Conservation (phyloP, 1,284 basidiomycete species). For the Xanthoconium separans region DNA sequence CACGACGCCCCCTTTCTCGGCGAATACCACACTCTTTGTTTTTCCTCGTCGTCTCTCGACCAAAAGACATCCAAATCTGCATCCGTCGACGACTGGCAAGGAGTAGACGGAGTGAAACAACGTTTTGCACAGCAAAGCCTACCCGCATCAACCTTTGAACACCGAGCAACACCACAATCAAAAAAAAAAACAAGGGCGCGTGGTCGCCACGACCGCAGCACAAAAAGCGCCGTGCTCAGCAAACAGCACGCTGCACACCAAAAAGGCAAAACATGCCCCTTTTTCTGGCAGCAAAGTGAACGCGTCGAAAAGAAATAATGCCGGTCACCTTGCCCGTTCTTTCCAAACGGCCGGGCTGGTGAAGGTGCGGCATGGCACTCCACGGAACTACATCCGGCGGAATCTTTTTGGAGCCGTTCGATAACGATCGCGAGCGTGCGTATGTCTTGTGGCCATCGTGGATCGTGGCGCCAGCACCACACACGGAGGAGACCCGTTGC, state of each 20-base stretch:
- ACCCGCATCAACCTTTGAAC: not conserved
- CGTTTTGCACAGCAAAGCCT: slow-evolving; percentile 12
- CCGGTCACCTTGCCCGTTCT: slow-evolving; percentile 1
- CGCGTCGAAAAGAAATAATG: not conserved
- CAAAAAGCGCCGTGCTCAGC: slow-evolving; percentile 11
- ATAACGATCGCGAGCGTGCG: slow-evolving; percentile 17
- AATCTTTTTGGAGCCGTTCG: slow-evolving; percentile 15
- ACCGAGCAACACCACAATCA: not conserved
- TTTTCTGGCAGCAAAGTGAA: slow-evolving; percentile 1
- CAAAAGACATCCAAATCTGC: too few relatives aligned
- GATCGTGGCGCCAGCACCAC: slow-evolving; percentile 21
- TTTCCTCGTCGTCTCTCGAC: too few relatives aligned
- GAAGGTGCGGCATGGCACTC: slow-evolving; percentile 9
- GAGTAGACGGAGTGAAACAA: not conserved
- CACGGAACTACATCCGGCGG: slow-evolving; percentile 23
- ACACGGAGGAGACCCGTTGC: slow-evolving; percentile 7
- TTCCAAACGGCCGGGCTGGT: too few relatives aligned
- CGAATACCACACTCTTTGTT: too few relatives aligned
- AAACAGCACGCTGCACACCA: slow-evolving; percentile 15
- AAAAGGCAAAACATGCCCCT: slow-evolving; percentile 24
- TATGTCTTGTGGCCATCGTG: slow-evolving; percentile 5
- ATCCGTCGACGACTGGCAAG: not conserved
- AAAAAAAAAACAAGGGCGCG: slow-evolving; percentile 11
- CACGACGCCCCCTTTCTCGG: too few relatives aligned
- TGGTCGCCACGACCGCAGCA: slow-evolving; percentile 23